Evolutionary conservation across 345 rosid species (phyloP).

Genomic region (Heritiera littoralis): DNA sequence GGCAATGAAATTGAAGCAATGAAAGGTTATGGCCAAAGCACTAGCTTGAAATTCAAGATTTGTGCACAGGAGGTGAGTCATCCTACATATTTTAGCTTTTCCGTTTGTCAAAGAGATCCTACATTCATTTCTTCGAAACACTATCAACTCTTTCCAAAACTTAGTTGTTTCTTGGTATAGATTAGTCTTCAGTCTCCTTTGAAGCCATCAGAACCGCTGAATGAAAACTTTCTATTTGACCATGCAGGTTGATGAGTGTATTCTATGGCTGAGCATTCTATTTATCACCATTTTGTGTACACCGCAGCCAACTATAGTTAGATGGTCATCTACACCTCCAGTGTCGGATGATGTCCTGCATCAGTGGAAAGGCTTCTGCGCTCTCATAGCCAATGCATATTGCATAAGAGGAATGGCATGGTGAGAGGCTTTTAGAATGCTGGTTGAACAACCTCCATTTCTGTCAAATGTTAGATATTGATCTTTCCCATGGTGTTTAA

Average conservation of each 20-base stretch:
- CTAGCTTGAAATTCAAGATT: conserved; percentile 65
- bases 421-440: conserved; percentile 43
- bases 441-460: neutral
- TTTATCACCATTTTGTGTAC: conserved; percentile 94
- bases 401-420: conserved; percentile 86
- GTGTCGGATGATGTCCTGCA: conserved; percentile 60
- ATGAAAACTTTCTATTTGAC: conserved; percentile 7
- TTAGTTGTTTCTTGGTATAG: too few relatives aligned
- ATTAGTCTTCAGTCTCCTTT: too few relatives aligned
- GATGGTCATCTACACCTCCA: conserved; percentile 79
- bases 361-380: conserved; percentile 91
- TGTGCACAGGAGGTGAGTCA: conserved; percentile 54
- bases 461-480: neutral
- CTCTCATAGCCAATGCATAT: conserved; percentile 87
- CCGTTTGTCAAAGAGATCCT: neutral
- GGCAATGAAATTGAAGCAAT: conserved; percentile 60
- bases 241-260: conserved; percentile 77
- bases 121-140: neutral
- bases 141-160: neutral
- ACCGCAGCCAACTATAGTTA: conserved; percentile 83
- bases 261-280: conserved; percentile 80
- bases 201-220: neutral
- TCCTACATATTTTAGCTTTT: neutral
- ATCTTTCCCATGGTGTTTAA: neutral
- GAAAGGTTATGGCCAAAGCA: conserved; percentile 63